A percentile compares a stretch with the other conserved stretches of the same genome.
These are phyloP conservation scores for Apiotrichum laibachii DNA, from an alignment of 1,284 basidiomycete species.

Conservation along the genomic window DNA sequence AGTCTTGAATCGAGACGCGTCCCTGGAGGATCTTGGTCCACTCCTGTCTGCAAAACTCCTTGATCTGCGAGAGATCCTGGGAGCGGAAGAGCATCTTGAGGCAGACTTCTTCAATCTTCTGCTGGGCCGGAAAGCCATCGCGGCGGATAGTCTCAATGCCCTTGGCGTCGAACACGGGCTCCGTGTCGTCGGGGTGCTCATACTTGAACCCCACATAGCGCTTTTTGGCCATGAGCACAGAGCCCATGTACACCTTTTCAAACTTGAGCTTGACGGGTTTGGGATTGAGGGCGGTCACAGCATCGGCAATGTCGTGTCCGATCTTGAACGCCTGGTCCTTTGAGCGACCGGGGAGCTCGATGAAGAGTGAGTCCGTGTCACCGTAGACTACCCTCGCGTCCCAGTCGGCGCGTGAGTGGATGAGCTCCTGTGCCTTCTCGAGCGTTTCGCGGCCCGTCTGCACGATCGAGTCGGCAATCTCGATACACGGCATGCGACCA, in stretches of 20 bases:
- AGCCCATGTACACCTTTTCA: slow-evolving; percentile 95
- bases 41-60: slow-evolving; percentile 78
- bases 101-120: slow-evolving; percentile 82
- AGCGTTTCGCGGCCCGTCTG: slow-evolving; percentile 93
- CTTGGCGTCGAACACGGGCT: slow-evolving; percentile 89
- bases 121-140: slow-evolving; percentile 81
- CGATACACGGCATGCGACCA: slow-evolving; percentile 96
- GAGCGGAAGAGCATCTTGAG: slow-evolving; percentile 88
- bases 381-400: slow-evolving; percentile 91
- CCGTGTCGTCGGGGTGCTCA: slow-evolving; percentile 72
- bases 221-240: slow-evolving; percentile 92
- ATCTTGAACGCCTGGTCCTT: slow-evolving; percentile 91
- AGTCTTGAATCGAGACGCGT: slow-evolving; percentile 78
- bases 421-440: slow-evolving; percentile 84
- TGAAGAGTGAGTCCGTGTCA: slow-evolving; percentile 95
- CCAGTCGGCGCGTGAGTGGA: slow-evolving; percentile 78
- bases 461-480: slow-evolving; percentile 96
- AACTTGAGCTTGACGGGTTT: slow-evolving; percentile 93
- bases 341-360: slow-evolving; percentile 81
- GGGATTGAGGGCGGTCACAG: slow-evolving; percentile 81
- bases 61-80: slow-evolving; percentile 83
- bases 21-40: slow-evolving; percentile 84
- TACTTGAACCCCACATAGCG: slow-evolving; percentile 96
- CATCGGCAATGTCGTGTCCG: slow-evolving; percentile 86
- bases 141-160: slow-evolving; percentile 95